phyloP scores from a whole-genome alignment of 106 monocot genomes.

The Ottelia alismoides region DNA sequence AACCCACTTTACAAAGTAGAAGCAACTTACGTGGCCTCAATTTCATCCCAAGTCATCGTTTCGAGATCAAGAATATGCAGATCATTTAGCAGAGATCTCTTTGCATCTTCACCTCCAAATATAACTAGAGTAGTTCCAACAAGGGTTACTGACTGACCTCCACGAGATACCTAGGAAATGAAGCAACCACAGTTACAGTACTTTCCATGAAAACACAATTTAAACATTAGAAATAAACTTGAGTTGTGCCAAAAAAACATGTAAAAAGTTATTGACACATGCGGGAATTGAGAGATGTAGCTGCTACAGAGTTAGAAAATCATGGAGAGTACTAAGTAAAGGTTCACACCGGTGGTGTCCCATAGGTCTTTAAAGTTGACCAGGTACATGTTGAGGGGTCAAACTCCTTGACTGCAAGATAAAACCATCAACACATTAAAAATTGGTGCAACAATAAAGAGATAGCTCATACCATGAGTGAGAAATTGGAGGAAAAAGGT shows the following conservation, averaged over 20 bases:
- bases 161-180: slow-evolving; percentile 64
- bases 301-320: not conserved
- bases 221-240: not conserved
- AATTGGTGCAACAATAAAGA: not conserved
- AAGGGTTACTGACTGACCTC: slow-evolving; percentile 69
- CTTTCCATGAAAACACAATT: slow-evolving; percentile 2
- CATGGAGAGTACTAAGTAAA: not conserved
- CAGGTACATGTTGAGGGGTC: slow-evolving; percentile 59
- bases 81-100: slow-evolving; percentile 77
- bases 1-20: too few species aligned
- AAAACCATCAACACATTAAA: not conserved
- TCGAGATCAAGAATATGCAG: slow-evolving; percentile 84
- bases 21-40: slow-evolving; percentile 80
- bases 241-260: not conserved
- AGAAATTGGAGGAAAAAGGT: not conserved
- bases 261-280: not conserved
- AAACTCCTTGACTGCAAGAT: slow-evolving; percentile 61
- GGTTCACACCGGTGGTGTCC: slow-evolving; percentile 79
- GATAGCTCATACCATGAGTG: not conserved
- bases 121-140: slow-evolving; percentile 69
- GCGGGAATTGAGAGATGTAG: not conserved
- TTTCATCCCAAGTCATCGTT: slow-evolving; percentile 91
- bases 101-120: slow-evolving; percentile 92
- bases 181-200: too few species aligned
- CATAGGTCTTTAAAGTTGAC: slow-evolving; percentile 70